Evolutionary conservation across 2,329 filamentous ascomycete genomes (phyloP).

Genomic region (Aspergillus amoenus): DNA sequence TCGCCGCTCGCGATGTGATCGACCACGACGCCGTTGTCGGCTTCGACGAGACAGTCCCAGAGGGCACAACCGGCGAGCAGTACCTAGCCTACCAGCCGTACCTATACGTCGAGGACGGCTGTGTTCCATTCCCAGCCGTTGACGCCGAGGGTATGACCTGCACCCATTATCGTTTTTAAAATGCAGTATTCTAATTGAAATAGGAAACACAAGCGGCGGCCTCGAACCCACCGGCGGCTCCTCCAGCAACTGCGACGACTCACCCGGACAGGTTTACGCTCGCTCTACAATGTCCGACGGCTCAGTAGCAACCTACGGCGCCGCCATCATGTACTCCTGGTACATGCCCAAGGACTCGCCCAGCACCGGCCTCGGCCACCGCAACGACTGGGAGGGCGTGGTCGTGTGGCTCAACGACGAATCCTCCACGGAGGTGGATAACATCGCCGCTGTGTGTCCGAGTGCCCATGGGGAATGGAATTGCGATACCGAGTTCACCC

Average conservation of each 20-base stretch:
- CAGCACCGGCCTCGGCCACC: slow-evolving; percentile 48
- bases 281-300: slow-evolving; percentile 27
- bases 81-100: slow-evolving; percentile 59
- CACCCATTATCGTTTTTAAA: no score
- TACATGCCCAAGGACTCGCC: slow-evolving; percentile 52
- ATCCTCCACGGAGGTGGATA: slow-evolving; percentile 37
- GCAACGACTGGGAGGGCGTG: slow-evolving; percentile 58
- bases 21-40: slow-evolving; percentile 51
- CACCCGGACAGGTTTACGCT: slow-evolving; percentile 53
- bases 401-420: slow-evolving; percentile 51
- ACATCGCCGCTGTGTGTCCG: slow-evolving; percentile 52
- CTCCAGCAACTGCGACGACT: slow-evolving; percentile 43
- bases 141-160: slow-evolving; percentile 39
- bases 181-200: background rate
- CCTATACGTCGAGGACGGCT: slow-evolving; percentile 58
- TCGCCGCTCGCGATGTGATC: slow-evolving; percentile 42
- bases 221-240: slow-evolving; percentile 42
- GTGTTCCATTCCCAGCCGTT: slow-evolving; percentile 63
- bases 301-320: slow-evolving; percentile 22
- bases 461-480: slow-evolving; percentile 53
- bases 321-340: slow-evolving; percentile 56
- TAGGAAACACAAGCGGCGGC: slow-evolving; percentile 39
- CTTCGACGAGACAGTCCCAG: slow-evolving; percentile 55
- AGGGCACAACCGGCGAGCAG: slow-evolving; percentile 46
- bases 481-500: slow-evolving; percentile 42